These are phyloP conservation scores for Apostasia ramifera DNA, from an alignment of 106 monocot genomes.

Conservation along the genomic window DNA sequence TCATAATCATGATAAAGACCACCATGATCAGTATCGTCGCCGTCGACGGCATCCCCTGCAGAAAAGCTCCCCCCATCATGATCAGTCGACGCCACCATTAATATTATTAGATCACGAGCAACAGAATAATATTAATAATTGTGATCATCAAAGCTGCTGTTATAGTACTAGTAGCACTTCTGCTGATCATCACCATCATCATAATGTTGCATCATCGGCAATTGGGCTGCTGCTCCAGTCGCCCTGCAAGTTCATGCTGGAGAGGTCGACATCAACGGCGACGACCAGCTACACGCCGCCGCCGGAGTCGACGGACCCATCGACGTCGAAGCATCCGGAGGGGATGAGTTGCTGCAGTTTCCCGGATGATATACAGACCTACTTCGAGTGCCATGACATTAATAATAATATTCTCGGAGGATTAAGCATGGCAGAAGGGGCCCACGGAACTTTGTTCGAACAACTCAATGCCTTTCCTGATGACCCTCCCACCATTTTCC, in stretches of 20 bases:
- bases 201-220: conserved; percentile 14
- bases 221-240: conserved; percentile 34
- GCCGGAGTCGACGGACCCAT: not conserved
- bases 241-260: conserved; percentile 38
- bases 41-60: no score
- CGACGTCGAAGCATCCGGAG: conserved; percentile 11
- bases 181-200: not conserved
- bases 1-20: not conserved
- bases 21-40: not conserved
- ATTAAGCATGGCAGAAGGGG: no score
- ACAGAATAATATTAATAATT: no score
- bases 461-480: no score
- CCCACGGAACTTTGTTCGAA: no score
- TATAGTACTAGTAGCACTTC: no score
- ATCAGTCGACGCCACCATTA: no score
- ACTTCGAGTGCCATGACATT: conserved; percentile 29
- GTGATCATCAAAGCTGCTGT: no score
- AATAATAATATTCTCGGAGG: no score
- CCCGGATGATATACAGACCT: conserved; percentile 65
- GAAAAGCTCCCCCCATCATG: no score
- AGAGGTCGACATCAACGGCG: conserved; percentile 8
- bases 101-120: no score
- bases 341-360: conserved; percentile 20
- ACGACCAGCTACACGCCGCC: not conserved
- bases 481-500: no score